Base-by-base conservation (phyloP, 768 basidiomycete genomes). In the Trametes sanguinea region DNA sequence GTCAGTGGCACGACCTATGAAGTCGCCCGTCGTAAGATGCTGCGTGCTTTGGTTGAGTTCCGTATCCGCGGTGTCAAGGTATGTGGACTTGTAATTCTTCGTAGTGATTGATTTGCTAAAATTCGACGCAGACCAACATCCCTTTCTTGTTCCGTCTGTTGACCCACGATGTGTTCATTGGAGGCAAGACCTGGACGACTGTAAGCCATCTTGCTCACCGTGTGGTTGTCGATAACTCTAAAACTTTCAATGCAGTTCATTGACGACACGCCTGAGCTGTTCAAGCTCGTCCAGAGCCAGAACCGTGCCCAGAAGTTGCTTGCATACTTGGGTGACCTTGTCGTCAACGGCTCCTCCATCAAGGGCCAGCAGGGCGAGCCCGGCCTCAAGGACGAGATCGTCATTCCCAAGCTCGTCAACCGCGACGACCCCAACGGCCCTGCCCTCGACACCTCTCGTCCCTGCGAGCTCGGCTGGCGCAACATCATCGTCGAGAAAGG, bases 31-130 rank as follows among this genome's bases (percentile, higher is more conserved):
- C 85, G 97, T 67, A 99, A 99, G 83, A 98, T 98, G 95, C 86
- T 99, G 57, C 92, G 97, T 68, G 96, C 97, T 37, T 85, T 99
- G n/a, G 95, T 99, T 50, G 97, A 99, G 74, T 99, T 98, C 88
- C 92, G 97, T 70, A 98, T 99, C 68, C 94, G 97, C 67, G 97
- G 97, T 69, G 94, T 98, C 76, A 98, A 98, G 87, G 92, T 88
- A 45, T n/a, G 70, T 14, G 33, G 16, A 13, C 16, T 11, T 17
- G 10, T 17, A 17, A 30, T 13, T 45, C 52, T 37, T 22, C 22
- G 47, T 22, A 5, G 33, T 52, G 33, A 27, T n/a, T 7, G 13
- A 33, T 5, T 4, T 27, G 16, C 46, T 60, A 11, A 60, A 27
- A 9, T 1, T 29, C n/a, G 56, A 35, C 43, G 6, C 63, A 95